Percentiles rank a stretch among this genome's conserved stretches.
Evolutionary conservation across 2,329 filamentous ascomycete genomes (phyloP).

Genomic region (Aurifilum marmelostoma): DNA sequence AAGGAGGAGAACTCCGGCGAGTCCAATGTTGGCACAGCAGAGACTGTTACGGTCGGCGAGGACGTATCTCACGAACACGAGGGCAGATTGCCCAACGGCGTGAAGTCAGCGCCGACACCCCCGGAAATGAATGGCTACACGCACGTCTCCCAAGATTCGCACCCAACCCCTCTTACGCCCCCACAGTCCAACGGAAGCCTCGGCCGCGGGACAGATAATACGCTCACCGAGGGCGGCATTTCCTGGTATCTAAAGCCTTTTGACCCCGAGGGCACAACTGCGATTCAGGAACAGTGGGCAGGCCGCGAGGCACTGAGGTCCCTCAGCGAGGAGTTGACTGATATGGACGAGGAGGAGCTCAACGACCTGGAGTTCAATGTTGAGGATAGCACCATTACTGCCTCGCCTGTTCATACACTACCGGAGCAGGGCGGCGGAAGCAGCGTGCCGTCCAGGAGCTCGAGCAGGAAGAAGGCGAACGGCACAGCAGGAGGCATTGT

Average conservation of each 20-base stretch:
- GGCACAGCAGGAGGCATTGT: conserved; percentile 7
- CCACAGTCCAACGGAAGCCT: conserved; percentile 67
- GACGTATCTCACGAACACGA: conserved; percentile 34
- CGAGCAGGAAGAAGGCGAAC: conserved; percentile 20
- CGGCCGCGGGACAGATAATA: conserved; percentile 51
- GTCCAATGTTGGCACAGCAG: conserved; percentile 37
- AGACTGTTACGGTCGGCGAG: conserved; percentile 36
- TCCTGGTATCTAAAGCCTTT: conserved; percentile 88
- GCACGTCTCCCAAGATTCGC: conserved; percentile 39
- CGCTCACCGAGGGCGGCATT: conserved; percentile 73
- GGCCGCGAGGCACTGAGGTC: conserved; percentile 67
- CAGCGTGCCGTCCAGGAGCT: conserved; percentile 9
- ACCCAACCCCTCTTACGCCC: conserved; percentile 62
- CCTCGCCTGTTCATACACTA: conserved; percentile 37
- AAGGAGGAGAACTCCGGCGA: conserved; percentile 39
- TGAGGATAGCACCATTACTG: conserved; percentile 51
- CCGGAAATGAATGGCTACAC: conserved; percentile 54
- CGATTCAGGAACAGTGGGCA: conserved; percentile 74
- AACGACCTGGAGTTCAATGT: conserved; percentile 66
- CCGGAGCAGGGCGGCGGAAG: conserved; percentile 5
- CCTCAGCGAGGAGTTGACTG: conserved; percentile 86
- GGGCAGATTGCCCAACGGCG: conserved; percentile 37
- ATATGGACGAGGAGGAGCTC: conserved; percentile 89
- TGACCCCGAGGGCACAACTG: conserved; percentile 77
- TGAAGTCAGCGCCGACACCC: conserved; percentile 46